These are phyloP conservation scores for Aspergillus caelatus DNA, from an alignment of 2,329 filamentous ascomycete species.

Conservation along the genomic window DNA sequence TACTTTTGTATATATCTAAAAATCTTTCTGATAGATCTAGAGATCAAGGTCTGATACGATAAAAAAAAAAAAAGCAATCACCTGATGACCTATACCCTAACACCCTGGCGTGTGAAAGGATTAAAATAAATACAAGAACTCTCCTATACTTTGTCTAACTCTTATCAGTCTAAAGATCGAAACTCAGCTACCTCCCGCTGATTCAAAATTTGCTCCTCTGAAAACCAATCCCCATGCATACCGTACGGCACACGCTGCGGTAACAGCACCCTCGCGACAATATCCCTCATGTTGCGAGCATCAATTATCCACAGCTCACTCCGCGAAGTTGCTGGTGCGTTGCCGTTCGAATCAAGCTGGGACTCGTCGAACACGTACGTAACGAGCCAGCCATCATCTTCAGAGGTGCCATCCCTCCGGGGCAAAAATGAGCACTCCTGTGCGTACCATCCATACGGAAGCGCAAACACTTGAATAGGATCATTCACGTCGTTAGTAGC, in stretches of 20 bases:
- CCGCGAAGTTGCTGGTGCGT: slow-evolving; percentile 48
- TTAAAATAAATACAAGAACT: neutral
- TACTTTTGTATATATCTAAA: too few species aligned
- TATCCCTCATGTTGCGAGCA: slow-evolving; percentile 60
- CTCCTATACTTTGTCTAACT: neutral
- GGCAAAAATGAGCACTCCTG: slow-evolving; percentile 70
- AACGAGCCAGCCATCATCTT: slow-evolving; percentile 70
- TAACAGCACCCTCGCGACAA: slow-evolving; percentile 60
- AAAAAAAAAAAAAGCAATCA: too few species aligned
- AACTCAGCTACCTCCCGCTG: slow-evolving; percentile 42
- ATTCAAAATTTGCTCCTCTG: slow-evolving; percentile 52
- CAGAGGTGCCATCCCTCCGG: slow-evolving; percentile 42
- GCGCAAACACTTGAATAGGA: slow-evolving; percentile 63
- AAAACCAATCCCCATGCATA: slow-evolving; percentile 66
- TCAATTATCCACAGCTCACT: slow-evolving; percentile 72
- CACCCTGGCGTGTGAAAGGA: too few species aligned
- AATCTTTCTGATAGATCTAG: too few species aligned
- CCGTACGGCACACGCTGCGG: slow-evolving; percentile 72
- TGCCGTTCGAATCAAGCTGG: slow-evolving; percentile 58
- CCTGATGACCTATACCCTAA: too few species aligned
- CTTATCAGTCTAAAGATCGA: neutral
- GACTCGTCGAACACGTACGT: slow-evolving; percentile 72
- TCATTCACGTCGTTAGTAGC: slow-evolving; percentile 50
- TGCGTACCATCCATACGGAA: slow-evolving; percentile 64
- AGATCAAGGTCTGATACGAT: too few species aligned